Evolutionary conservation across 2,329 filamentous ascomycete species (phyloP).

Genomic region (Sphaceloma murrayae): DNA sequence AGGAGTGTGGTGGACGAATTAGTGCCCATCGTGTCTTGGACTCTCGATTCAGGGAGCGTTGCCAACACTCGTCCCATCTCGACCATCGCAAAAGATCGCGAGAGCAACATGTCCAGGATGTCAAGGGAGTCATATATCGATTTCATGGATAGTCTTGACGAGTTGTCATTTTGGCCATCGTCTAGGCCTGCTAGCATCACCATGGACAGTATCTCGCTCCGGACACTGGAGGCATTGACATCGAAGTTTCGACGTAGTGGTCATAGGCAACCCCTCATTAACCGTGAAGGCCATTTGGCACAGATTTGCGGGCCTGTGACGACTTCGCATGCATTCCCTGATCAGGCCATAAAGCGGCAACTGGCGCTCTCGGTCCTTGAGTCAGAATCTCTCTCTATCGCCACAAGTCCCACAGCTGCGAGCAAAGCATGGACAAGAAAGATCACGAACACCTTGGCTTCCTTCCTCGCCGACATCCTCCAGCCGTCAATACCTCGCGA

Average conservation of each 20-base stretch:
- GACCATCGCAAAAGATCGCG: conserved; percentile 51
- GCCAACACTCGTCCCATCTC: conserved; percentile 25
- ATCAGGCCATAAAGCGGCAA: conserved; percentile 18
- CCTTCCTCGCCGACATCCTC: conserved; percentile 23
- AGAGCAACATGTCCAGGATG: conserved; percentile 58
- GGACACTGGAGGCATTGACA: conserved; percentile 33
- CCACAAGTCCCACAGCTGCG: conserved; percentile 9
- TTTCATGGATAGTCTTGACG: conserved; percentile 45
- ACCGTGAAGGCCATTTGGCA: conserved; percentile 11
- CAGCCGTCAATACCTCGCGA: conserved; percentile 15
- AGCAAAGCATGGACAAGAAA: conserved; percentile 38
- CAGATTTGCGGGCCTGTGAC: conserved; percentile 35
- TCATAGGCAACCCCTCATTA: conserved; percentile 3
- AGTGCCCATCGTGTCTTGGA: conserved; percentile 46
- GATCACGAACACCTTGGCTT: conserved; percentile 36
- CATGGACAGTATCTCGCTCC: conserved; percentile 54
- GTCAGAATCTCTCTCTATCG: conserved; percentile 16
- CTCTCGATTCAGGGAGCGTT: conserved; percentile 49
- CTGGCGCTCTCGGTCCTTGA: conserved; percentile 16
- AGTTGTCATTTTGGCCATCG: conserved; percentile 47
- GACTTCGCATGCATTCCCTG: conserved; percentile 32
- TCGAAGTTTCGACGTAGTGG: conserved; percentile 8
- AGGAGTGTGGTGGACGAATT: conserved; percentile 42
- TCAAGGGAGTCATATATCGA: conserved; percentile 48
- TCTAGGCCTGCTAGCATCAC: conserved; percentile 45